These are phyloP conservation scores for Albizia julibrissin DNA, from an alignment of 306 rosid genomes.

Conservation along the genomic window DNA sequence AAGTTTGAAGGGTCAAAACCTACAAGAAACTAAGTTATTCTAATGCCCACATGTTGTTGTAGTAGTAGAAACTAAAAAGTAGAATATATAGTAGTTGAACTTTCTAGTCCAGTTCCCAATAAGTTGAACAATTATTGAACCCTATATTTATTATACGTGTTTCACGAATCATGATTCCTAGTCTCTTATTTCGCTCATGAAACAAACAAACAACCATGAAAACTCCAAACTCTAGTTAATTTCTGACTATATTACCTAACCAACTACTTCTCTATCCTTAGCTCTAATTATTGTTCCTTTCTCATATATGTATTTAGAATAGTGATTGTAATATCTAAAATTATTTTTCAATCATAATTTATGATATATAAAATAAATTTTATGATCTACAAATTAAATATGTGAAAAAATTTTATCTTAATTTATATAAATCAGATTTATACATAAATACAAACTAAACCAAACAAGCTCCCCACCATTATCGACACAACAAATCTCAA, in stretches of 20 bases:
- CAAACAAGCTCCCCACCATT: too few species aligned
- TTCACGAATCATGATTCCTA: background rate
- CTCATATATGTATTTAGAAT: too few species aligned
- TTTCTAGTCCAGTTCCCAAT: slow-evolving; percentile 15
- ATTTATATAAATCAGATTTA: too few species aligned
- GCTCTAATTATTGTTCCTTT: background rate
- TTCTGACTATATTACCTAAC: background rate
- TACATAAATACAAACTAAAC: too few species aligned
- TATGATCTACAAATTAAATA: too few species aligned
- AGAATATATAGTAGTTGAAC: background rate
- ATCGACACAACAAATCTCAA: background rate
- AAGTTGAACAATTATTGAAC: background rate
- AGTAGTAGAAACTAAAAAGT: background rate
- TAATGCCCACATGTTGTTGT: background rate
- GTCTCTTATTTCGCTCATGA: background rate
- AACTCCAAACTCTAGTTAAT: background rate
- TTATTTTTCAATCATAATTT: too few species aligned
- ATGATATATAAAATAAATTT: too few species aligned
- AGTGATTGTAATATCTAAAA: too few species aligned
- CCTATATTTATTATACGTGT: background rate
- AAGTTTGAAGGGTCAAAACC: slow-evolving; percentile 1
- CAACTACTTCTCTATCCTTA: background rate
- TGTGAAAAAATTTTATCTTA: too few species aligned
- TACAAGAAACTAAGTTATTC: background rate
- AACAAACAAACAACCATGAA: background rate